Base-by-base conservation (phyloP, 495 filamentous ascomycete genomes). In the Lasiosphaeriaceae sp. region DNA sequence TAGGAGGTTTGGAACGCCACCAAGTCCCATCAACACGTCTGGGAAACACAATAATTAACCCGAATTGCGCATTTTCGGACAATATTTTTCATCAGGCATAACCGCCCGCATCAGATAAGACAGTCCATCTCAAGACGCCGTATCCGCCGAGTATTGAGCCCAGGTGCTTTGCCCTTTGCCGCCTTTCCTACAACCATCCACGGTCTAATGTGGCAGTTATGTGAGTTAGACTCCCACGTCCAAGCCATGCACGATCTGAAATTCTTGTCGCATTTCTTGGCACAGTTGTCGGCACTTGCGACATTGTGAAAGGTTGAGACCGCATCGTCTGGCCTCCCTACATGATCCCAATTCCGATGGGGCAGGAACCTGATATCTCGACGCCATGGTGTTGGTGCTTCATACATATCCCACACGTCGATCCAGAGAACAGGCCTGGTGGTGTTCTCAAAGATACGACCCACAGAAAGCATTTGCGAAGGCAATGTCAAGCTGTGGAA, bases 151-250 rank as follows among this genome's bases (percentile, higher is more conserved):
- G 44, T 16, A 52, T 64, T 66, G 8, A 63, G 19, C 1, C 58
- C 66, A 2, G 63, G 61, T 2, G 64, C 39, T 37, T 51, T 61
- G 0, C 56, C 66, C 11, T 47, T 23, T 50, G 47, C 68, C 24
- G 56, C 31, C 50, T 68, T 59, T 45, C 77, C 77, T 0, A 80
- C 60, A 47, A 74, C 73, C 53, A 76, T 69, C 76, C 75, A 80
- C 29, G 71, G 69, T 16, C 71, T 74, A 24, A 67, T 47, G 41
- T 71, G 60, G 53, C 77, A 80, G 16, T 54, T 45, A 31, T 50
- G 45, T 2, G 57, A 57, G 19, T 47, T 47, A 2, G 59, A 51
- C 21, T 77, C 71, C 63, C 72, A 80, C 11, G 70, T 70, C 77
- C 77, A 80, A 20, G 76, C 76, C 39, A 80, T 51, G 43, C 74